Percentiles rank a stretch among this genome's conserved stretches.
phyloP scores from a whole-genome alignment of 2,329 filamentous ascomycete genomes.

The Colletotrichum sp. region DNA sequence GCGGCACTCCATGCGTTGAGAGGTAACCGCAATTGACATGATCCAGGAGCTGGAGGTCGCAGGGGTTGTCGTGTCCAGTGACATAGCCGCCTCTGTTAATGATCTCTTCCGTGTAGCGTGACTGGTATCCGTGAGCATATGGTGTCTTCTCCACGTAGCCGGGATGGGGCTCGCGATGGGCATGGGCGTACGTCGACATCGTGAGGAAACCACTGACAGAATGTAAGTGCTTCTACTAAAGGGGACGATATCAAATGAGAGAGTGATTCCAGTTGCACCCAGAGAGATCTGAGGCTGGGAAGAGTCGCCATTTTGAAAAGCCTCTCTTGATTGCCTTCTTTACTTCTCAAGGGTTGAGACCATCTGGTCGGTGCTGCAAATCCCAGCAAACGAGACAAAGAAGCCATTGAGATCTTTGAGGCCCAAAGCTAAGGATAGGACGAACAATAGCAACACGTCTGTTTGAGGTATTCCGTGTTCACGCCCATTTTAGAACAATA shows the following conservation, averaged over 20 bases:
- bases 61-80: neutral
- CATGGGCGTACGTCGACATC: neutral
- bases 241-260: neutral
- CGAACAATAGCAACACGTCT: neutral
- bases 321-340: neutral
- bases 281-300: neutral
- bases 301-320: neutral
- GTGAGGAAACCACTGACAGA: neutral
- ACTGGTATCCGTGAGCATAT: conserved; percentile 16
- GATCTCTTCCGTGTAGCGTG: conserved; percentile 12
- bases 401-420: neutral
- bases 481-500: neutral
- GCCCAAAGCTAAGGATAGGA: neutral
- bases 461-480: neutral
- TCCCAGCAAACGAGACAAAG: neutral
- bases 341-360: neutral
- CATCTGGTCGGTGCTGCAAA: neutral
- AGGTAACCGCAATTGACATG: conserved; percentile 64
- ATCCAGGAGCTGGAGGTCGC: conserved; percentile 29
- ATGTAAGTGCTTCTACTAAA: neutral
- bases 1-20: conserved; percentile 54
- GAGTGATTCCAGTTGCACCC: neutral
- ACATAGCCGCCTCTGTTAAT: neutral
- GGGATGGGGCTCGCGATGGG: neutral
- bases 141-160: conserved; percentile 6